Percentiles rank a stretch among this genome's conserved stretches.
Evolutionary conservation across 345 rosid genomes (phyloP).

Genomic region (Punica granatum): DNA sequence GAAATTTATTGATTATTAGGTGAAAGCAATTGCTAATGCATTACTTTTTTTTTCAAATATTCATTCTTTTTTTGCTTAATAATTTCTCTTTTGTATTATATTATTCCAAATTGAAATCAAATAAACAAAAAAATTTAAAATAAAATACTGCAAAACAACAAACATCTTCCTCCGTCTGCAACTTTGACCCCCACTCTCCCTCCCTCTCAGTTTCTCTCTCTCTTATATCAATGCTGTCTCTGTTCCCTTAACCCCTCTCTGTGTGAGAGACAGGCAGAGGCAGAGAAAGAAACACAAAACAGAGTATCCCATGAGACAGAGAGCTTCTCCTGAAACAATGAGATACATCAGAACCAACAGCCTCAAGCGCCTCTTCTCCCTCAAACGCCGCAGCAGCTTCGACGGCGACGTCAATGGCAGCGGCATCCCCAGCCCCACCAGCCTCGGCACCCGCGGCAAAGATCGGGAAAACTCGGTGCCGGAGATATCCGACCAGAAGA

Average conservation of each 20-base stretch:
- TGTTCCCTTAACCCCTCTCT: slow-evolving; percentile 7
- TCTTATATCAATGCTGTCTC: slow-evolving; percentile 8
- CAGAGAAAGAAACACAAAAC: neutral
- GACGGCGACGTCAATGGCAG: slow-evolving; percentile 30
- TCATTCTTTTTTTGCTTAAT: no score
- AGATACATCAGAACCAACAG: slow-evolving; percentile 73
- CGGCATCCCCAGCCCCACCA: slow-evolving; percentile 13
- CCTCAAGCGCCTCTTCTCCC: slow-evolving; percentile 74
- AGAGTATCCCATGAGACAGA: neutral
- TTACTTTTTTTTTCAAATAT: no score
- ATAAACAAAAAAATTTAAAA: neutral
- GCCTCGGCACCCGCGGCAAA: neutral
- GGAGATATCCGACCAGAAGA: slow-evolving; percentile 21
- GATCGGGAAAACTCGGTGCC: slow-evolving; percentile 9
- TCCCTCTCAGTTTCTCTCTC: neutral
- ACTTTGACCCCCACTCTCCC: neutral
- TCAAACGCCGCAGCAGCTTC: slow-evolving; percentile 47
- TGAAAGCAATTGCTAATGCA: no score
- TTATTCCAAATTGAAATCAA: neutral
- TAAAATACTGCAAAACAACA: neutral
- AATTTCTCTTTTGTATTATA: no score
- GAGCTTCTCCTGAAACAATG: slow-evolving; percentile 27
- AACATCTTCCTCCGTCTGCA: neutral
- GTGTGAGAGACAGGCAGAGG: neutral
- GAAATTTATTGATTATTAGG: no score